These are phyloP conservation scores for Cucumis cinereus DNA, from an alignment of 306 rosid species.

Conservation along the genomic window DNA sequence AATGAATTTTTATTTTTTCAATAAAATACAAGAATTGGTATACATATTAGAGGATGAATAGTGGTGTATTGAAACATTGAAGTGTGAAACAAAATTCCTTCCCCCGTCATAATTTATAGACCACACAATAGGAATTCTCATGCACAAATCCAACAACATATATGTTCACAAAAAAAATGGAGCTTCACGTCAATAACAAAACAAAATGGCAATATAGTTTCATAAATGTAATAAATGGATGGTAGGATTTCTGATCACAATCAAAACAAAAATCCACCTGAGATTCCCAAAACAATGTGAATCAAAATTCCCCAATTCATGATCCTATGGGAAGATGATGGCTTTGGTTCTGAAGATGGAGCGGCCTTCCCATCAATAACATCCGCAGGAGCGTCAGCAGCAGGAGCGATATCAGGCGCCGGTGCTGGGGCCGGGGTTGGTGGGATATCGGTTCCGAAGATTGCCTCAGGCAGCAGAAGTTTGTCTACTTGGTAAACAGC, in stretches of 20 bases:
- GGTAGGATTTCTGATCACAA: slow-evolving; percentile 26
- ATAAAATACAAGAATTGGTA: not conserved
- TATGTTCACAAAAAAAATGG: slow-evolving; percentile 50
- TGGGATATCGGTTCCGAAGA: slow-evolving; percentile 86
- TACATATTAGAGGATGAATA: not conserved
- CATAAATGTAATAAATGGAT: slow-evolving; percentile 21
- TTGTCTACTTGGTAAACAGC: slow-evolving; percentile 73
- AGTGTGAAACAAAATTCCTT: not conserved
- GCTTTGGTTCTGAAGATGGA: slow-evolving; percentile 29
- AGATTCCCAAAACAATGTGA: slow-evolving; percentile 43
- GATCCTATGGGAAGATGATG: slow-evolving; percentile 44
- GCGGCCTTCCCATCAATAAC: slow-evolving; percentile 27
- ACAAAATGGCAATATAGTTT: slow-evolving; percentile 31
- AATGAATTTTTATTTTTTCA: not conserved
- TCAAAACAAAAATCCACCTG: slow-evolving; percentile 39
- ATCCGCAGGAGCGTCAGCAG: slow-evolving; percentile 54
- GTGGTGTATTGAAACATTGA: not conserved
- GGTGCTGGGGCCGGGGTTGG: slow-evolving; percentile 84
- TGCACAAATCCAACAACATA: slow-evolving; percentile 34
- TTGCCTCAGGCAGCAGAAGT: slow-evolving; percentile 82
- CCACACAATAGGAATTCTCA: slow-evolving; percentile 22
- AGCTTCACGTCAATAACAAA: slow-evolving; percentile 30
- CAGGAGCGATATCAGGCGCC: slow-evolving; percentile 54
- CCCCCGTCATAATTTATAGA: not conserved
- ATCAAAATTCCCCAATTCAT: slow-evolving; percentile 42